Percentiles rank a stretch among this genome's conserved stretches.
phyloP scores from a whole-genome alignment of 805 yeast species.

The Saturnispora silvae region DNA sequence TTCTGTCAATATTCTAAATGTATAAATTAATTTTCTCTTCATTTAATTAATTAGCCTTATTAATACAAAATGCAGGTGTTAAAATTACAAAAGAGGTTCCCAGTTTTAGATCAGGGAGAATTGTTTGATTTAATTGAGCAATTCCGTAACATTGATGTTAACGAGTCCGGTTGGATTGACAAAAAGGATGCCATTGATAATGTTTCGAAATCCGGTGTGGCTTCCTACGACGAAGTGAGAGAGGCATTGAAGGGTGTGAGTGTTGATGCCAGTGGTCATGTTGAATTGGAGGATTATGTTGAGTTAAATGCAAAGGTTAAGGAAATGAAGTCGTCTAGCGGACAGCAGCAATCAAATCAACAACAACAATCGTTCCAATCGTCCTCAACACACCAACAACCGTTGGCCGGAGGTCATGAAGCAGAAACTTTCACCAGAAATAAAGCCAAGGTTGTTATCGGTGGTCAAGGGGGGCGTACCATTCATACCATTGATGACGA shows the following conservation, averaged over 20 bases:
- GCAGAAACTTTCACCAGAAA: conserved; percentile 32
- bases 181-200: conserved; percentile 83
- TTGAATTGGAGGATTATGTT: conserved; percentile 91
- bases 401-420: background rate
- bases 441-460: conserved; percentile 63
- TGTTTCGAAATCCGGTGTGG: conserved; percentile 67
- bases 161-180: conserved; percentile 91
- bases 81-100: conserved; percentile 61
- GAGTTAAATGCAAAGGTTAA: conserved; percentile 71
- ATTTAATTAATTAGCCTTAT: background rate
- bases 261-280: conserved; percentile 95
- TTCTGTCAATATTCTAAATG: background rate
- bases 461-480: conserved; percentile 73
- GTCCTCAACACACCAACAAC: background rate
- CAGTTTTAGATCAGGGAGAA: conserved; percentile 77
- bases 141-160: conserved; percentile 75
- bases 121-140: conserved; percentile 76
- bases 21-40: background rate
- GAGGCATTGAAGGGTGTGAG: conserved; percentile 84
- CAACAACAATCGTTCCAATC: conserved; percentile 8
- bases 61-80: conserved; percentile 2
- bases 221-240: conserved; percentile 84
- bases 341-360: background rate
- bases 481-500: conserved; percentile 96
- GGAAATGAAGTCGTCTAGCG: conserved; percentile 28